Conservation (phyloP, 495 filamentous ascomycete species). For the Tuber microsphaerosporum region DNA sequence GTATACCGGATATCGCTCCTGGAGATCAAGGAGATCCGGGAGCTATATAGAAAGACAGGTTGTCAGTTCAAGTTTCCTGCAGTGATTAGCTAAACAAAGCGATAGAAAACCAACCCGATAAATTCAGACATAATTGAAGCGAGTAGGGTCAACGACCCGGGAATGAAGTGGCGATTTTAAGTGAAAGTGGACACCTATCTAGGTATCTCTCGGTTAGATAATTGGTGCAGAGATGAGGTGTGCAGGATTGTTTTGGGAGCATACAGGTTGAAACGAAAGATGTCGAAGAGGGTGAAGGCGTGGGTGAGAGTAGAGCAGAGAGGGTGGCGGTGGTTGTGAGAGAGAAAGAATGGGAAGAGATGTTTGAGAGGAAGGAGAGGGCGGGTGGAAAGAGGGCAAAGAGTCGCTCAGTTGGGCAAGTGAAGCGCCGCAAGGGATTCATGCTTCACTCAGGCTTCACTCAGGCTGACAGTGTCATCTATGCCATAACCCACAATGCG, state of each 20-base stretch:
- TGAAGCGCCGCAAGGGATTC: background rate
- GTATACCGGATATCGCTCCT: slow-evolving; percentile 91
- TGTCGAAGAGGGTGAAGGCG: slow-evolving; percentile 13
- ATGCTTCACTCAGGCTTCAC: background rate
- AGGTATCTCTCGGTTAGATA: slow-evolving; percentile 10
- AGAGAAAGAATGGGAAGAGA: slow-evolving; percentile 10
- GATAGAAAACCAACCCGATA: slow-evolving; percentile 49
- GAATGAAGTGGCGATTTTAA: slow-evolving; percentile 9
- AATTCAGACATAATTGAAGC: slow-evolving; percentile 54
- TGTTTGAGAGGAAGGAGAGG: background rate
- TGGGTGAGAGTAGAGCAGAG: slow-evolving; percentile 14
- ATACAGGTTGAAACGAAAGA: slow-evolving; percentile 12
- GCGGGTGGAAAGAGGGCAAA: background rate
- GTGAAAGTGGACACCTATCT: slow-evolving; percentile 19
- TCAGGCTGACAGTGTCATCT: background rate
- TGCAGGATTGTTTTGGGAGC: slow-evolving; percentile 16
- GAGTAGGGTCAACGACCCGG: slow-evolving; percentile 26
- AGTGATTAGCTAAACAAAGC: slow-evolving; percentile 5
- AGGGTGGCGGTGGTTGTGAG: slow-evolving; percentile 19
- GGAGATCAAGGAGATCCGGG: slow-evolving; percentile 83
- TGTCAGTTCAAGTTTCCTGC: slow-evolving; percentile 15
- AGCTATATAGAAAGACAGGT: slow-evolving; percentile 45
- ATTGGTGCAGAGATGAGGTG: background rate
- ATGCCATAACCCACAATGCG: background rate
- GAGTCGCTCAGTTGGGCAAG: background rate